phyloP scores from a whole-genome alignment of 23 red algal genomes.

The Gracilaria gracilis region DNA sequence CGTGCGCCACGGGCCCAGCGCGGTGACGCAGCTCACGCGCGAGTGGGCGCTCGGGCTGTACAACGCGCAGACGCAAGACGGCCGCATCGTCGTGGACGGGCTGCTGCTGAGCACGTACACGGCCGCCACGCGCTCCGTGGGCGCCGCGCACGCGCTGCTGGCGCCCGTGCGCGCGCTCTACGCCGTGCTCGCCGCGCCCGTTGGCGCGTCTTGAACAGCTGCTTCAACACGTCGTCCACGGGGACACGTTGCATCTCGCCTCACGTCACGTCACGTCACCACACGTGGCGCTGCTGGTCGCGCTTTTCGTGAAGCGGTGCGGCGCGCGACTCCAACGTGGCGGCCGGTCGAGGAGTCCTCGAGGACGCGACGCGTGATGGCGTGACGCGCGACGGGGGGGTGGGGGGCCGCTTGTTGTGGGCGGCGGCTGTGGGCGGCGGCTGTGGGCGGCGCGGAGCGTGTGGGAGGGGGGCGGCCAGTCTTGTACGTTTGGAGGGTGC shows the following conservation, averaged over 20 bases:
- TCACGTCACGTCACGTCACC: too few species aligned
- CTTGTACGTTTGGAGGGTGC: too few species aligned
- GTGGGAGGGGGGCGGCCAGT: too few species aligned
- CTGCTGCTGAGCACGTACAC: slow-evolving; percentile 45
- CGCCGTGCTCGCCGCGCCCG: not conserved
- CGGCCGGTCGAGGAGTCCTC: not conserved
- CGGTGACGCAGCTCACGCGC: not conserved
- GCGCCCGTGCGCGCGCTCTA: not conserved
- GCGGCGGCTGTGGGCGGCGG: too few species aligned
- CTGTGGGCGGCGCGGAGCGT: too few species aligned
- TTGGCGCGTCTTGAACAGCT: too few species aligned
- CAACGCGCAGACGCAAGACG: slow-evolving; percentile 39
- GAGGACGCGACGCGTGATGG: not conserved
- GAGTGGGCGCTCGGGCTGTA: slow-evolving; percentile 9
- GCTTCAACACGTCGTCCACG: too few species aligned
- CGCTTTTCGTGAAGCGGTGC: too few species aligned
- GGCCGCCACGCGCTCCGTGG: not conserved
- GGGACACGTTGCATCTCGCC: too few species aligned
- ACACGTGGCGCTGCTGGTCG: too few species aligned
- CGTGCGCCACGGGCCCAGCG: not conserved
- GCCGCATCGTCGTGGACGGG: slow-evolving; percentile 43
- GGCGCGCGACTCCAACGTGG: too few species aligned
- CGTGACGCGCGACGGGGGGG: not conserved
- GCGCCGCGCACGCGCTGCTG: slow-evolving; percentile 22
- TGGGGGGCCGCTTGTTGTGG: too few species aligned